phyloP scores from a whole-genome alignment of 768 basidiomycete genomes.

The Tricholoma sp. region DNA sequence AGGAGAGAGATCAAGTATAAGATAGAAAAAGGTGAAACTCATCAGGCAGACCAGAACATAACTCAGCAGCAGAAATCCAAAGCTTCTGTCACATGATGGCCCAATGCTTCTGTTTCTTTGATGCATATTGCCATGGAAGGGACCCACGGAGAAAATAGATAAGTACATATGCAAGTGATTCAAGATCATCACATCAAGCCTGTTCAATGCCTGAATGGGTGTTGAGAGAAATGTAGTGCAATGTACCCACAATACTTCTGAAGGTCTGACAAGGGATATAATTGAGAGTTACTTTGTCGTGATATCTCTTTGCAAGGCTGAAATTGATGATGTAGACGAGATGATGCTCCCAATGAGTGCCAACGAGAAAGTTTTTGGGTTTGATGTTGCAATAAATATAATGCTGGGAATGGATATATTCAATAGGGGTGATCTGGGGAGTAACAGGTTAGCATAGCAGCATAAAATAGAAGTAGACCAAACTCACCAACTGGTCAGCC shows the following conservation, averaged over 20 bases:
- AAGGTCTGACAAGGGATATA: background rate
- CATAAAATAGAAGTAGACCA: conserved; percentile 7
- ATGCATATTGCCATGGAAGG: no score
- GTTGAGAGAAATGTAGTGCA: background rate
- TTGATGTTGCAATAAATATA: conserved; percentile 85
- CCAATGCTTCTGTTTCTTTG: background rate
- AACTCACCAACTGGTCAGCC: conserved; percentile 88
- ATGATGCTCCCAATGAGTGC: no score
- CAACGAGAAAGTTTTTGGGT: conserved; percentile 18
- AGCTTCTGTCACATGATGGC: background rate
- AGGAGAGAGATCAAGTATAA: background rate
- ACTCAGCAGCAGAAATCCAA: background rate
- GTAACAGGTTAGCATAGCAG: conserved; percentile 15
- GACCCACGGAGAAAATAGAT: no score
- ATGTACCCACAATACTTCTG: background rate
- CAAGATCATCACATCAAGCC: conserved; percentile 92
- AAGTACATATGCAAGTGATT: conserved; percentile 97
- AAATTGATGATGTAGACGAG: background rate
- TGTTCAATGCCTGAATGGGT: conserved; percentile 64
- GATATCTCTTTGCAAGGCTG: background rate
- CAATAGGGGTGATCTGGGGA: conserved; percentile 88
- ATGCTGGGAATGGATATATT: conserved; percentile 99
- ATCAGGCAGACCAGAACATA: background rate
- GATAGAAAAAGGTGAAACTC: background rate
- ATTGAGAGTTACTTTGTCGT: background rate